Evolutionary conservation across 768 basidiomycete genomes (phyloP).

Genomic region (Amanita thiersii): DNA sequence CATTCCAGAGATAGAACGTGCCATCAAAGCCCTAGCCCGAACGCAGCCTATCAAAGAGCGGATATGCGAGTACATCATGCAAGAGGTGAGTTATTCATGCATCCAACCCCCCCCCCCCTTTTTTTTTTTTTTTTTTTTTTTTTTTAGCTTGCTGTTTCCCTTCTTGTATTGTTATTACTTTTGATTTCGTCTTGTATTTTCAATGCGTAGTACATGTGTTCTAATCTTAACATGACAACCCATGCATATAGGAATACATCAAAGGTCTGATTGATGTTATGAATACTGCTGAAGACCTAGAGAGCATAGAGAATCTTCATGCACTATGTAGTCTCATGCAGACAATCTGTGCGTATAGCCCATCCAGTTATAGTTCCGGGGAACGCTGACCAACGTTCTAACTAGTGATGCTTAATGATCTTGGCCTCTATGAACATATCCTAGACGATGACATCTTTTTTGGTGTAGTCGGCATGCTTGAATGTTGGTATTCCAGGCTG

Average conservation of each 20-base stretch:
- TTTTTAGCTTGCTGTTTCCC: conserved; percentile 12
- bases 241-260: conserved; percentile 67
- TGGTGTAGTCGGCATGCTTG: conserved; percentile 92
- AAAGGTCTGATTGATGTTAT: conserved; percentile 79
- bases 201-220: conserved; percentile 9
- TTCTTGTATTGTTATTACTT: conserved; percentile 2
- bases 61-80: conserved; percentile 84
- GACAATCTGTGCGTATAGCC: conserved; percentile 61
- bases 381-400: conserved; percentile 6
- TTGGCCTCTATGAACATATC: conserved; percentile 89
- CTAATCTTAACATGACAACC: conserved; percentile 14
- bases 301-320: conserved; percentile 86
- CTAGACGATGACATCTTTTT: conserved; percentile 89
- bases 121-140: conserved; percentile 11
- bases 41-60: conserved; percentile 72
- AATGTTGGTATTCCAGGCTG: conserved; percentile 58
- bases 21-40: conserved; percentile 68
- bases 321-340: conserved; percentile 89
- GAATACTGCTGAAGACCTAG: conserved; percentile 86
- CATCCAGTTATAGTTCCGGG: conserved; percentile 5
- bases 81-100: conserved; percentile 50
- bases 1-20: conserved; percentile 70
- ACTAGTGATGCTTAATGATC: conserved; percentile 91
- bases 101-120: conserved; percentile 1
- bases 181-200: not conserved